A percentile compares a stretch with the other conserved stretches of the same genome.
phyloP scores from a whole-genome alignment of 179 eudicot genomes.

The Carnegiea gigantea region DNA sequence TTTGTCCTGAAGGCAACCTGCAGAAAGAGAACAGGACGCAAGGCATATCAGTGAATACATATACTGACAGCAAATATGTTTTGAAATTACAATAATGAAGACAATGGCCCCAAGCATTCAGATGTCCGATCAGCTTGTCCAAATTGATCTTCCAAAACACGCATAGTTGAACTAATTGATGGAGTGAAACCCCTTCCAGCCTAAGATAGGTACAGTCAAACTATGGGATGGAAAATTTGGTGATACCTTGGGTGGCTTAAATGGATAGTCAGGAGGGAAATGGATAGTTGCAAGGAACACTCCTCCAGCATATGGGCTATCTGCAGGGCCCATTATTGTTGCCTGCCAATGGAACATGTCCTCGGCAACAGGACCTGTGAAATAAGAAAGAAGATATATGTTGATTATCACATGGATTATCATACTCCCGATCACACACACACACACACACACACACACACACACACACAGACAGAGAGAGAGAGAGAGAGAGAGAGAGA shows the following conservation, averaged over 20 bases:
- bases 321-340: conserved; percentile 44
- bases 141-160: background rate
- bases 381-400: background rate
- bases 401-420: no score
- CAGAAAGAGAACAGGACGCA: background rate
- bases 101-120: background rate
- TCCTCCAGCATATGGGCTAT: conserved; percentile 45
- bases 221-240: background rate
- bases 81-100: background rate
- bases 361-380: conserved; percentile 41
- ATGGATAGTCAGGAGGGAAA: conserved; percentile 46
- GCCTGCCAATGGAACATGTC: conserved; percentile 51
- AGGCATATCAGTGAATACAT: background rate
- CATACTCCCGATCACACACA: no score
- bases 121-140: background rate
- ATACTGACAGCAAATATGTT: background rate
- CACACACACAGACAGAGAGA: no score
- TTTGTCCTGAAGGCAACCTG: conserved; percentile 58
- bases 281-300: conserved; percentile 42
- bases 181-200: background rate
- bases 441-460: no score
- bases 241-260: conserved; percentile 42
- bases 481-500: no score
- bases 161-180: background rate
- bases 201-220: no score